Evolutionary conservation across 352 stramenopile genomes (phyloP), one percentile per base, ranked within the genome.

Genomic region (Pilasporangium apinafurcum): DNA sequence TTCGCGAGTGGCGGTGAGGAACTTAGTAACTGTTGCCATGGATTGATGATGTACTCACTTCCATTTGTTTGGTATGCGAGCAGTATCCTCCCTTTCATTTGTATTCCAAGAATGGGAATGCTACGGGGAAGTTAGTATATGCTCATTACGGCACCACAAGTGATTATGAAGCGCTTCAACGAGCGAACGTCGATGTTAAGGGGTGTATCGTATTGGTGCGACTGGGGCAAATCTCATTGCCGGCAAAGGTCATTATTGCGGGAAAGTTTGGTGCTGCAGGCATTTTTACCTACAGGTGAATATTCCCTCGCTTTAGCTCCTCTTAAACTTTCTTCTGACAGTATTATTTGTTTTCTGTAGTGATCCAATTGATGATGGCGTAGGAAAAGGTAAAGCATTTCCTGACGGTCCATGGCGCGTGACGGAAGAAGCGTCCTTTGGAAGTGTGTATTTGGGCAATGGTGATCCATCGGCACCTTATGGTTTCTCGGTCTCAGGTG

Each of bases 361-460:
- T 48, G 79, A 92, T 46, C 80, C 80, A 21, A 62, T 62, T 0
- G 73, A 90, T 20, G 70, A 89, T 30, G 77, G 77, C 2, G 56
- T 43, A 21, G 52, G 31, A 30, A 62, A 70, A 42, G 76, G 81
- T 43, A 77, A 62, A 25, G 55, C 59, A 14, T 80, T 69, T 24
- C 76, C 78, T 1, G 70, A 88, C 29, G 81, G 81, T 13, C 78
- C 81, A 18, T 92, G 79, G 75, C 74, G 71, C 25, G 53, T 64
- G 17, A 67, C 53, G 17, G 62, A 62, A 12, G 59, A 75, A 12
- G 59, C 79, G 17, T 62, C 79, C 5, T 91, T 77, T 42, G 76
- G 79, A 5, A 87, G 59, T 22, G 81, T 86, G 5, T 91, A 89
- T 72, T 89, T 93, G 74, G 81, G 81, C 39, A 83, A 91, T 44